phyloP scores from a whole-genome alignment of 768 basidiomycete genomes.

The Zangia roseola region DNA sequence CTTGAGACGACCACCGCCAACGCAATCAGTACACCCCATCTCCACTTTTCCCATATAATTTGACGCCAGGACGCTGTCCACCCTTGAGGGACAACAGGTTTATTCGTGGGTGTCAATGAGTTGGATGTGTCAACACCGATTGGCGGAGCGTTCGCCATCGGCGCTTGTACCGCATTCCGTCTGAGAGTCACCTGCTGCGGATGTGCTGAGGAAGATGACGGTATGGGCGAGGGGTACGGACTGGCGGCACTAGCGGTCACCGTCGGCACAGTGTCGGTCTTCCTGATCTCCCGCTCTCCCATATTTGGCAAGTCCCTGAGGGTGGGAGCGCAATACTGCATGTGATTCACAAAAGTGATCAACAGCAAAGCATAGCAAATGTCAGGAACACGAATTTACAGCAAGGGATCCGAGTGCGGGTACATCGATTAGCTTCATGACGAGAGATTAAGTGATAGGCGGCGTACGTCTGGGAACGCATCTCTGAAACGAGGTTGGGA shows the following conservation, averaged over 20 bases:
- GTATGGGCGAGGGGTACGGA: slow-evolving; percentile 14
- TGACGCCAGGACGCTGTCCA: slow-evolving; percentile 64
- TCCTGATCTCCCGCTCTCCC: slow-evolving; percentile 76
- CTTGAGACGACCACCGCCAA: slow-evolving; percentile 77
- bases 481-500: slow-evolving; percentile 78
- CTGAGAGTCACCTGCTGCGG: slow-evolving; percentile 20
- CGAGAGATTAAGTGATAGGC: slow-evolving; percentile 13
- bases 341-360: slow-evolving; percentile 15
- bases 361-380: slow-evolving; percentile 15
- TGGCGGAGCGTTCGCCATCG: slow-evolving; percentile 11
- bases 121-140: slow-evolving; percentile 17
- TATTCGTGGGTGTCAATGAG: slow-evolving; percentile 26
- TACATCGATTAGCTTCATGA: slow-evolving; percentile 22
- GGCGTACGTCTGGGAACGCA: slow-evolving; percentile 83
- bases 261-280: slow-evolving; percentile 33
- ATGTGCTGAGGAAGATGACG: slow-evolving; percentile 20
- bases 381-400: slow-evolving; percentile 18
- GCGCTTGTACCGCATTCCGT: slow-evolving; percentile 19
- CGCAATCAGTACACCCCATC: slow-evolving; percentile 76
- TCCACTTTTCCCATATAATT: slow-evolving; percentile 80
- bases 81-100: slow-evolving; percentile 39
- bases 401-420: slow-evolving; percentile 14
- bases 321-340: slow-evolving; percentile 66
- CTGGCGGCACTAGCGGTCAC: slow-evolving; percentile 15
- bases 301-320: slow-evolving; percentile 88